A percentile compares a stretch with the other conserved stretches of the same genome.
Conservation (phyloP, 352 stramenopile species). For the Phytophthora pluvialis region DNA sequence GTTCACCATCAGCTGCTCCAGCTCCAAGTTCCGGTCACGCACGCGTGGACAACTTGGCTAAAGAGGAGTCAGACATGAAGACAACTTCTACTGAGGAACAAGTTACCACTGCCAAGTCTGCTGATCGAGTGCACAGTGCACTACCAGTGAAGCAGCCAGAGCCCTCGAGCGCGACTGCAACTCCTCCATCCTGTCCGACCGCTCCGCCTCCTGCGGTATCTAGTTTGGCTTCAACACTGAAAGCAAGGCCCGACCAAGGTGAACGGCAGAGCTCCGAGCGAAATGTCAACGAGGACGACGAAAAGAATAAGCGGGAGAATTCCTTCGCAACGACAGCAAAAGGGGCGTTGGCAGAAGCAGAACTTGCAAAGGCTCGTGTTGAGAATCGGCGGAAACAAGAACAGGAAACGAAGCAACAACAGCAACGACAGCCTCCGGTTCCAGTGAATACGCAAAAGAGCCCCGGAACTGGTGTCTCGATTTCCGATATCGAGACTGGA, state of each 20-base stretch:
- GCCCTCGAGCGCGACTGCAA: background rate
- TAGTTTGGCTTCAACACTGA: background rate
- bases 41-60: background rate
- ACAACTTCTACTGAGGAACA: background rate
- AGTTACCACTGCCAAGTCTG: constrained; percentile 2
- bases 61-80: constrained; percentile 6
- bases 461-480: background rate
- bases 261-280: background rate
- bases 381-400: constrained; percentile 69
- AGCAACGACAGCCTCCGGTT: constrained; percentile 24
- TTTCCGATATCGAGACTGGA: background rate
- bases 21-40: background rate
- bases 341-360: constrained; percentile 66
- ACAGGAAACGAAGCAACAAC: constrained; percentile 50
- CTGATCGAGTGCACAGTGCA: constrained; percentile 5
- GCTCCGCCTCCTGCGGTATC: background rate
- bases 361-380: constrained; percentile 73
- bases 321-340: constrained; percentile 58
- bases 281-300: background rate
- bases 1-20: background rate
- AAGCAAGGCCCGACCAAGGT: constrained; percentile 8
- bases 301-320: constrained; percentile 37
- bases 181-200: background rate
- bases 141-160: constrained; percentile 8
- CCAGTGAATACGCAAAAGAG: background rate